Percentiles rank a stretch among this genome's conserved stretches.
phyloP scores from a whole-genome alignment of 2,329 filamentous ascomycete species.

The Colletotrichum sp. region DNA sequence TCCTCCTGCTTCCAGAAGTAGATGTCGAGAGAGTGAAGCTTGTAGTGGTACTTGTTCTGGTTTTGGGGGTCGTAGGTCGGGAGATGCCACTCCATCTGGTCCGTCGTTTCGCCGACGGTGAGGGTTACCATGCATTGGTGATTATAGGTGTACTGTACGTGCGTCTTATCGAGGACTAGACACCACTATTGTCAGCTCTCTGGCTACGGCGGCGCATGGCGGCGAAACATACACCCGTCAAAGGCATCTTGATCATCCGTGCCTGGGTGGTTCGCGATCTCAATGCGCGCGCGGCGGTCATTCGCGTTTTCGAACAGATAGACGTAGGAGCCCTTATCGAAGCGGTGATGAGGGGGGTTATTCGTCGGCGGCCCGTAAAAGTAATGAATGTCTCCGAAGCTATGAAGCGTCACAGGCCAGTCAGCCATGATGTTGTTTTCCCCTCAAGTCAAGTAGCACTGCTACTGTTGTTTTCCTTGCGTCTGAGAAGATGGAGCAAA shows the following conservation, averaged over 20 bases:
- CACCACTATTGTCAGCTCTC: conserved; percentile 22
- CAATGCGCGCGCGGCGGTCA: conserved; percentile 71
- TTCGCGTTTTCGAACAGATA: conserved; percentile 79
- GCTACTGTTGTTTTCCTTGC: not conserved
- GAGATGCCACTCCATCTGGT: conserved; percentile 74
- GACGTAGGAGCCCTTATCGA: conserved; percentile 80
- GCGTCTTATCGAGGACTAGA: conserved; percentile 69
- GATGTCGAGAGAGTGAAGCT: conserved; percentile 75
- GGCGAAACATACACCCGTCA: conserved; percentile 63
- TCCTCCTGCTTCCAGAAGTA: conserved; percentile 83
- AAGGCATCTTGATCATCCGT: conserved; percentile 82
- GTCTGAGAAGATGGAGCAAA: conserved; percentile 11
- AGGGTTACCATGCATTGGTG: conserved; percentile 75
- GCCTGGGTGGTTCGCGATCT: conserved; percentile 77
- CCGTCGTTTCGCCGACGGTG: conserved; percentile 59
- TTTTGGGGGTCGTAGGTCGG: conserved; percentile 75
- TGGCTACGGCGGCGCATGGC: not conserved
- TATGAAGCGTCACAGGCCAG: conserved; percentile 35
- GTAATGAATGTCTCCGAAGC: conserved; percentile 81
- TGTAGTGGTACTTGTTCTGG: conserved; percentile 81
- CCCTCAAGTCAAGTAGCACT: not conserved
- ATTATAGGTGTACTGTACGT: conserved; percentile 74
- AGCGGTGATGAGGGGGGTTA: conserved; percentile 78
- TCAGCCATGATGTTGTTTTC: conserved; percentile 24
- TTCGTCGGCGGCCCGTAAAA: conserved; percentile 73